Conservation (phyloP, 2,329 filamentous ascomycete genomes). For the Fusarium sublunatum region DNA sequence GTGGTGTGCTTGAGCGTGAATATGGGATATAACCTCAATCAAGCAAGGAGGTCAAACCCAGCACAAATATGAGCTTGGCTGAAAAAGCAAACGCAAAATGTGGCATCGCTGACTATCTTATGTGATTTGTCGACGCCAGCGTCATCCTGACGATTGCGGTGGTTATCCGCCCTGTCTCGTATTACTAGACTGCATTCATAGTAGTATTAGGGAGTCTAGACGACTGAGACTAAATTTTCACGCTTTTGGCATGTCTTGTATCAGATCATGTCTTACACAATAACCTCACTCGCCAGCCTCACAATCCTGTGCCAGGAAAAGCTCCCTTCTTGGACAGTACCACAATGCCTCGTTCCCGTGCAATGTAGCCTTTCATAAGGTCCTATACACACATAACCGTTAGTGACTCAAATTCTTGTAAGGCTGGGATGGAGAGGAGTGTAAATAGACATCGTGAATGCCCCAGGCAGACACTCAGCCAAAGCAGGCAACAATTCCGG, state of each 20-base stretch:
- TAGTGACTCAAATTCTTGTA: conserved; percentile 50
- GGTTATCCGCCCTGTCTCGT: conserved; percentile 16
- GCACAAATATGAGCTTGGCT: conserved; percentile 10
- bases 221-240: conserved; percentile 14
- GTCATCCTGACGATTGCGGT: conserved; percentile 31
- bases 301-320: conserved; percentile 88
- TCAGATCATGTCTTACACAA: conserved; percentile 20
- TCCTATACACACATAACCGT: conserved; percentile 65
- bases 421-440: conserved; percentile 38
- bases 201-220: conserved; percentile 17
- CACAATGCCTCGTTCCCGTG: conserved; percentile 87
- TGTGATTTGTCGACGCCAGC: conserved; percentile 41
- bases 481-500: conserved; percentile 33
- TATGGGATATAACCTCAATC: conserved; percentile 28
- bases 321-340: conserved; percentile 93
- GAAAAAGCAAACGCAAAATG: conserved; percentile 30
- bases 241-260: conserved; percentile 24
- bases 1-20: conserved; percentile 42
- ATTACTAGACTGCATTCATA: conserved; percentile 16
- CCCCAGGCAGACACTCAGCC: conserved; percentile 37
- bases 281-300: conserved; percentile 17
- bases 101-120: conserved; percentile 12
- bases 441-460: conserved; percentile 35
- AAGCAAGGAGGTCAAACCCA: conserved; percentile 12
- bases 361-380: conserved; percentile 98